Conservation (phyloP, 345 rosid species). For the Mercurialis annua region DNA sequence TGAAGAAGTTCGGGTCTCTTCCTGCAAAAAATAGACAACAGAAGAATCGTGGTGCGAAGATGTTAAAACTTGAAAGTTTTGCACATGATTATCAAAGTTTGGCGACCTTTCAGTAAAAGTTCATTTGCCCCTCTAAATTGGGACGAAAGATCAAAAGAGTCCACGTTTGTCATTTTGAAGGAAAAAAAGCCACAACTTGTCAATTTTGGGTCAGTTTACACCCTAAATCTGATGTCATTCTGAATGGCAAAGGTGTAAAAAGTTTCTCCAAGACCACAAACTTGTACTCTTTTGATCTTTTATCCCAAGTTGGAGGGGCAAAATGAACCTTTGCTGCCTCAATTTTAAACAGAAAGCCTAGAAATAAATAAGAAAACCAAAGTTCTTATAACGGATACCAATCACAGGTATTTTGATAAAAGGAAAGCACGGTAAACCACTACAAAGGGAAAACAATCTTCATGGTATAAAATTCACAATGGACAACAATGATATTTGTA, state of each 20-base stretch:
- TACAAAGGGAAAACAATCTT: not conserved
- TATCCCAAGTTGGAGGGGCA: no score
- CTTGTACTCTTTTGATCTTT: no score
- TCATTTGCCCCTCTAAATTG: no score
- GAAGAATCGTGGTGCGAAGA: slow-evolving; percentile 1
- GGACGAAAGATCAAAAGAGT: no score
- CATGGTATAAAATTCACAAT: not conserved
- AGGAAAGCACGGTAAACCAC: not conserved
- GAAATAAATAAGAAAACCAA: not conserved
- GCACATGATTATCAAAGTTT: not conserved
- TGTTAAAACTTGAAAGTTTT: not conserved
- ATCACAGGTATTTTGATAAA: not conserved
- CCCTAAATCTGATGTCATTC: no score
- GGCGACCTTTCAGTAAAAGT: no score
- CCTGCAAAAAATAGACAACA: slow-evolving; percentile 38
- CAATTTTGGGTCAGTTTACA: no score
- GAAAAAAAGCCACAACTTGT: no score
- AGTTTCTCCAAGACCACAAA: no score
- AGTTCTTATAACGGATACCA: not conserved
- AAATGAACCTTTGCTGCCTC: no score
- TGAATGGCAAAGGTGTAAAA: no score
- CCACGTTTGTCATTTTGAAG: no score
- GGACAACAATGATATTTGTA: not conserved
- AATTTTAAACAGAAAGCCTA: not conserved
- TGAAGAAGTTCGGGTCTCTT: slow-evolving; percentile 49